phyloP scores from a whole-genome alignment of 345 rosid species.

The Rhodamnia rubescens region DNA sequence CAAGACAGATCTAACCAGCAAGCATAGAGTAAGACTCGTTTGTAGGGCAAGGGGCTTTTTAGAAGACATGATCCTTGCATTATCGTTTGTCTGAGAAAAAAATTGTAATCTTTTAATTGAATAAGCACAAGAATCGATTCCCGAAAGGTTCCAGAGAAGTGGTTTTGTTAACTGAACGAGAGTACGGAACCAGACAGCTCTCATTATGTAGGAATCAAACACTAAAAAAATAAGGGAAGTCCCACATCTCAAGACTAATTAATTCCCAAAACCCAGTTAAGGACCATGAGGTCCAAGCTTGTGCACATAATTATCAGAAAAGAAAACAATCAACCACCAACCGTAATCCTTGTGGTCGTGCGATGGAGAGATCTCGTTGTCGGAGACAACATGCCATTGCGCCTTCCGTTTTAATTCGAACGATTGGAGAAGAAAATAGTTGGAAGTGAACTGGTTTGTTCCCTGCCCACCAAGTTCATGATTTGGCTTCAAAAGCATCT shows the following conservation, averaged over 20 bases:
- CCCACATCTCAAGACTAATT: neutral
- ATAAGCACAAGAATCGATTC: neutral
- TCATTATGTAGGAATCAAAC: neutral
- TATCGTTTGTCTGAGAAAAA: neutral
- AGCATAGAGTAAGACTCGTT: neutral
- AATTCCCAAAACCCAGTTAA: neutral
- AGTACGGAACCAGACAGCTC: neutral
- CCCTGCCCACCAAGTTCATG: conserved; percentile 6
- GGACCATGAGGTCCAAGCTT: neutral
- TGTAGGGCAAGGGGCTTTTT: neutral
- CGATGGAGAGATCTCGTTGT: neutral
- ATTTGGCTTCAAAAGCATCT: neutral
- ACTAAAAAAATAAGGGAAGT: neutral
- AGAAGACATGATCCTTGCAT: neutral
- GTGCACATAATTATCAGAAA: neutral
- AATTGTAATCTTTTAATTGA: neutral
- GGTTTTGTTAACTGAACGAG: neutral
- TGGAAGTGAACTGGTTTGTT: conserved; percentile 13
- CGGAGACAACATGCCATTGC: neutral
- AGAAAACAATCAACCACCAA: neutral
- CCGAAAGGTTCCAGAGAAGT: neutral
- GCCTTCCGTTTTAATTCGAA: neutral
- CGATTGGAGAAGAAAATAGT: neutral
- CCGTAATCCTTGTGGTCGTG: neutral
- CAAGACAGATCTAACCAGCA: neutral